A percentile compares a stretch with the other conserved stretches of the same genome.
Evolutionary conservation across 202 grass and related monocot genomes (phyloP).

Genomic region (Zizania palustris): DNA sequence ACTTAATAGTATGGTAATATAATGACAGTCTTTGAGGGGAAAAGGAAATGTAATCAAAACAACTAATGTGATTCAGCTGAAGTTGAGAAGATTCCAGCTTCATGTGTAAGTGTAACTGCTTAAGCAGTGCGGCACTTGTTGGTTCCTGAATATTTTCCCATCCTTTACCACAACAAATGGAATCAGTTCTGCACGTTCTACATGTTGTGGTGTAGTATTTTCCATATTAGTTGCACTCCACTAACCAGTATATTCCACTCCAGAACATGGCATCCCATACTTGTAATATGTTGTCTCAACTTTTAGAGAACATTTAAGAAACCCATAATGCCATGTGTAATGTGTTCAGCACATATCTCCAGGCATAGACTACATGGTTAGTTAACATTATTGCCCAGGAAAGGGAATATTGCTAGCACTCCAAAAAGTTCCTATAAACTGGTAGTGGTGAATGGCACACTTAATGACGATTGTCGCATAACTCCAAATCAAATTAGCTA

Average conservation of each 20-base stretch:
- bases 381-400: not conserved
- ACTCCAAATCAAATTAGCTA: conserved; percentile 23
- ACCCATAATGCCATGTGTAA: not conserved
- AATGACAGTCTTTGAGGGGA: not conserved
- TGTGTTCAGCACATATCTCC: conserved; percentile 5
- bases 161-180: conserved; percentile 9
- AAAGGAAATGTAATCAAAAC: not conserved
- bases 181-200: conserved; percentile 26
- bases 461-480: not conserved
- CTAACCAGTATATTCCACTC: conserved; percentile 26
- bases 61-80: not conserved
- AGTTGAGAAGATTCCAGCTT: not conserved
- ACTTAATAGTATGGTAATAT: not conserved
- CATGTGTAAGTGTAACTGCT: not conserved
- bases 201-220: not conserved
- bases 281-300: conserved; percentile 13
- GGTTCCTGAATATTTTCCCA: conserved; percentile 10
- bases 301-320: conserved; percentile 8
- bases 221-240: conserved; percentile 16
- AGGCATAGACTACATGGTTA: conserved; percentile 14
- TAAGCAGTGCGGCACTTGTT: not conserved
- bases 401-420: not conserved
- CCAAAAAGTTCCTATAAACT: not conserved
- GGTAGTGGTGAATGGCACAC: not conserved
- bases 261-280: conserved; percentile 16